A percentile compares a stretch with the other conserved stretches of the same genome.
phyloP scores from a whole-genome alignment of 768 basidiomycete genomes.

The Trametes cubensis region DNA sequence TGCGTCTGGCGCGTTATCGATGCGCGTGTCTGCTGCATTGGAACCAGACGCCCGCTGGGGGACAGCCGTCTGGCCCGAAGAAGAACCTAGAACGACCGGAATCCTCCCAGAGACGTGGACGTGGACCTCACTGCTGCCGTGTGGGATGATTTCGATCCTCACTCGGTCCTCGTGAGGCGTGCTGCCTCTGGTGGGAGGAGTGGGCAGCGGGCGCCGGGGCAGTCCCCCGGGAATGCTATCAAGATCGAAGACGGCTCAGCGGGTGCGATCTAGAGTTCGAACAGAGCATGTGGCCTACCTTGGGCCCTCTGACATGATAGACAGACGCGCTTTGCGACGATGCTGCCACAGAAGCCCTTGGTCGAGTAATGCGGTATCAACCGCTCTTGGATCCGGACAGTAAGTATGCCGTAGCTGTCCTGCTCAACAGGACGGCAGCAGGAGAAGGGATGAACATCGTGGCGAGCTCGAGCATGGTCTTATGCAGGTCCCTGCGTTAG shows the following conservation, averaged over 20 bases:
- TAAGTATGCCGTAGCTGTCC: background rate
- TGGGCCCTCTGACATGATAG: background rate
- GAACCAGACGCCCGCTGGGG: background rate
- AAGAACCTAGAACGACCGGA: background rate
- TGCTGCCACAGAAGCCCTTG: too few species aligned
- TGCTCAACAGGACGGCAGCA: background rate
- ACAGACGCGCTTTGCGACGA: background rate
- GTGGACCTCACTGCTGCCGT: background rate
- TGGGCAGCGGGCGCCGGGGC: background rate
- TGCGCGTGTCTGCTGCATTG: background rate
- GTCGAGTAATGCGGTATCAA: too few species aligned
- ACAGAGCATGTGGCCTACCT: background rate
- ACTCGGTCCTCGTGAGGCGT: background rate
- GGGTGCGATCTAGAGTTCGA: background rate
- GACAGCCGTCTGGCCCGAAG: background rate
- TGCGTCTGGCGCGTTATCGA: constrained; percentile 8
- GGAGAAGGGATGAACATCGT: background rate
- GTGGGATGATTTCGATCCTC: background rate
- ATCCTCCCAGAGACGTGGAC: background rate
- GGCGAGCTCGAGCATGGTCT: background rate
- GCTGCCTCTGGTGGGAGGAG: background rate
- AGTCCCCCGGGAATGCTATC: background rate
- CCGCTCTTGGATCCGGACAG: background rate
- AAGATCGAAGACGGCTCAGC: background rate
- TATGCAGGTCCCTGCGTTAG: background rate